phyloP scores from a whole-genome alignment of 2,329 filamentous ascomycete species.

The Aspergillus amoenus region DNA sequence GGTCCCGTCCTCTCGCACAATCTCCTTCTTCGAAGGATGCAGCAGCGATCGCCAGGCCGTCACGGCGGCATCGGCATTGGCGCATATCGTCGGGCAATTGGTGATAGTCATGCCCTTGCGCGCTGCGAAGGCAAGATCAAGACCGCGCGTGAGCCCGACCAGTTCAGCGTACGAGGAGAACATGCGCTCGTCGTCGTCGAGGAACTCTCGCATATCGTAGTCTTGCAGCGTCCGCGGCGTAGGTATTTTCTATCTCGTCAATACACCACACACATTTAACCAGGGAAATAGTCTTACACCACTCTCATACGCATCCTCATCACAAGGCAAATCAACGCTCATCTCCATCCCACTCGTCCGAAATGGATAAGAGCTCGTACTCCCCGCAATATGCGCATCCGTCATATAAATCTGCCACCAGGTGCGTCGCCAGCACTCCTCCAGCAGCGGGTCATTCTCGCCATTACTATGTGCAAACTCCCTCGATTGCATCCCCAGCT shows the following conservation, averaged over 20 bases:
- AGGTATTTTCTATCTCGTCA: conserved; percentile 22
- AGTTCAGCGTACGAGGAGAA: conserved; percentile 34
- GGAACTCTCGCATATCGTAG: conserved; percentile 32
- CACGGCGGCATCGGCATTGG: conserved; percentile 33
- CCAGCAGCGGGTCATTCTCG: conserved; percentile 9
- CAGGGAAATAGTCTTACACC: conserved; percentile 16
- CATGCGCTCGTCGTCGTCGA: conserved; percentile 14
- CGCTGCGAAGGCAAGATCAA: conserved; percentile 24
- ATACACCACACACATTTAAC: no score
- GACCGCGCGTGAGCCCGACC: conserved; percentile 22
- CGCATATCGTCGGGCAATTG: conserved; percentile 21
- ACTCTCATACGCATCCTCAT: conserved; percentile 25
- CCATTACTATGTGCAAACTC: neutral
- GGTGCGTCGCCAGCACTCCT: conserved; percentile 47
- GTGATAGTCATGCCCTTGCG: conserved; percentile 11
- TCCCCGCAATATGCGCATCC: conserved; percentile 76
- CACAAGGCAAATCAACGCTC: conserved; percentile 27
- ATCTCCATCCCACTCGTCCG: conserved; percentile 21
- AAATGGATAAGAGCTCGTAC: conserved; percentile 23
- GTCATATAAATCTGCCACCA: conserved; percentile 58
- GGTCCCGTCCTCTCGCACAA: conserved; percentile 56
- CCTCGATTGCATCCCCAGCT: conserved; percentile 4
- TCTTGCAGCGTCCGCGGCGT: conserved; percentile 26
- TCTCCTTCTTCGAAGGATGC: conserved; percentile 30
- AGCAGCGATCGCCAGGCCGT: conserved; percentile 41